Base-by-base conservation (phyloP, 768 basidiomycete species). In the Suillus placidus region DNA sequence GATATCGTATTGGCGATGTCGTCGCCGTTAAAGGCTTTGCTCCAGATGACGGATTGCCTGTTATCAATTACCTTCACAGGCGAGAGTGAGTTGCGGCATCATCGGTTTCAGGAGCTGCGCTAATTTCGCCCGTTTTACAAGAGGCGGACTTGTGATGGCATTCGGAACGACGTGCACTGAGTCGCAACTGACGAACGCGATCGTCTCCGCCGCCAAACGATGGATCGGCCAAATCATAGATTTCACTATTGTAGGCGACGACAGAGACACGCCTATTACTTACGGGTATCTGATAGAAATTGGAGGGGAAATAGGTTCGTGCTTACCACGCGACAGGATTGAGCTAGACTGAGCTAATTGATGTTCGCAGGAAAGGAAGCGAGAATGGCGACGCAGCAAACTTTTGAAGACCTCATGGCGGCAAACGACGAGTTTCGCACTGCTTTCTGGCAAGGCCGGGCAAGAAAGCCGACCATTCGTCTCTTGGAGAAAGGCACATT, bases 381-480 rank as follows among this genome's bases (percentile, higher is more conserved):
- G 14, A 30, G 23, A 16, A n/a, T 52, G 23, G 61, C 61, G 30
- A 45, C 26, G 2, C 30, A 35, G 10, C 30, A 32, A 3, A 45
- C 62, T 10, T 40, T 42, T 16, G 60, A 43, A 26, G 37, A 55
- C 2, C 40, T 66, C 13, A 34, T 51, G 23, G 12, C 38, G 35
- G 20, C 26, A 7, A 63, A 38, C 47, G 12, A 34, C 20, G 55
- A 66, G 20, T 63, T 38, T 47, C 38, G 35, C 37, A 20, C 13
- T 18, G 43, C 32, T 32, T 35, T 66, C 40, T 52, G 51, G 20
- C 26, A 26, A 38, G 40, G 49, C 9, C 6, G 34, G 7, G 42
- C 65, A 9, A 62, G 65, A 20, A 30, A 14, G 26, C 68, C 66
- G 1, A 68, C 68, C 16, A 60, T 68, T 23, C 65, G 66, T 32